phyloP scores from a whole-genome alignment of 2,329 filamentous ascomycete genomes.

The Periconia sp. region DNA sequence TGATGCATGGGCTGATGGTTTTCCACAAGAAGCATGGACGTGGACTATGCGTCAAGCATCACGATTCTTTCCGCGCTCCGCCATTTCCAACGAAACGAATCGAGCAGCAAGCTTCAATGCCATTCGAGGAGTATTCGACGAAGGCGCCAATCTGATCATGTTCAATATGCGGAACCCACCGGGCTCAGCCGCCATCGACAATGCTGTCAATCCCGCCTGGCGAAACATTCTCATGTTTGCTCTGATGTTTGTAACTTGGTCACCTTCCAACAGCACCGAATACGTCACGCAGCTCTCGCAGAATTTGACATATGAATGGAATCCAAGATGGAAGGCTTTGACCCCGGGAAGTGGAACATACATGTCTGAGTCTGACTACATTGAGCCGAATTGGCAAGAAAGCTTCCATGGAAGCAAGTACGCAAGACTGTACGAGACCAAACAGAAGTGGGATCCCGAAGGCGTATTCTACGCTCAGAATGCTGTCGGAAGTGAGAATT shows the following conservation, averaged over 20 bases:
- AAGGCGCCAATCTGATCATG: conserved; percentile 20
- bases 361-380: conserved; percentile 35
- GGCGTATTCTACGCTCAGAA: conserved; percentile 19
- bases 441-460: conserved; percentile 18
- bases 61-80: conserved; percentile 31
- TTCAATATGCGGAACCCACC: conserved; percentile 15
- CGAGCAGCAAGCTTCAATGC: conserved; percentile 27
- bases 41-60: conserved; percentile 26
- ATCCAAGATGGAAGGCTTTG: conserved; percentile 12
- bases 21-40: conserved; percentile 20
- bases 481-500: conserved; percentile 13
- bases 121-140: conserved; percentile 20
- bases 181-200: conserved; percentile 6
- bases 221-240: conserved; percentile 12
- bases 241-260: conserved; percentile 17
- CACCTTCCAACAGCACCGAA: neutral
- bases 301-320: conserved; percentile 16
- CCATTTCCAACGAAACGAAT: conserved; percentile 22
- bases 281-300: conserved; percentile 3
- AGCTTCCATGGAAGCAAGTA: conserved; percentile 21
- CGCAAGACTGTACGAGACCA: conserved; percentile 9
- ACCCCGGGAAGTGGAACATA: conserved; percentile 25
- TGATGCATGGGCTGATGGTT: conserved; percentile 22
- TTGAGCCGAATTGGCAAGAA: conserved; percentile 18
- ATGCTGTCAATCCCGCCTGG: conserved; percentile 16